Evolutionary conservation across 805 yeast species (phyloP), one percentile per base, ranked within the genome.

Genomic region (Yarrowia sp.): DNA sequence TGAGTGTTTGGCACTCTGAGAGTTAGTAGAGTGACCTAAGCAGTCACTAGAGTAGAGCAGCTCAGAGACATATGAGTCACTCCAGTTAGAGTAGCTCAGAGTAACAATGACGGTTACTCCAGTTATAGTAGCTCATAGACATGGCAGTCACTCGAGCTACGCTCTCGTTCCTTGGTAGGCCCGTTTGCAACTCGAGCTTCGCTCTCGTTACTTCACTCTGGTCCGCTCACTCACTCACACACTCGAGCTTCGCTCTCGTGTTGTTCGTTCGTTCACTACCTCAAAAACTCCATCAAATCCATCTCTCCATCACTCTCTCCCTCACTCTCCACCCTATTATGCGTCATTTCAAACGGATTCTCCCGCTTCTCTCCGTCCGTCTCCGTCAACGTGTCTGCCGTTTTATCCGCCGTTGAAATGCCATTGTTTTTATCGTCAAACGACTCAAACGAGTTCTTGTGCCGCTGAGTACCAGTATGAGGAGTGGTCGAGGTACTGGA

Each of bases 201-300:
- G 22, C 18, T 14, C 28, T 15, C 28, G 9, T 47, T 22, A 22
- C 28, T 22, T 22, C 28, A 22, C 28, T 22, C 28, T 22, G 28
- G 28, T 22, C 28, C 28, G 28, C 28, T 22, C 28, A 22, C 28
- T 17, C 31, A 8, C 28, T 22, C 28, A 22, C 28, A 17, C 31
- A 8, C 18, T 10, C 4, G 11, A 9, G 45, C 10, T 7, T 10
- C 18, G 22, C 18, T 14, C 28, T 15, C 28, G 9, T 47, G 28
- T 22, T n/a, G n/a, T n/a, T n/a, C n/a, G n/a, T n/a, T n/a, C n/a
- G 28, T 5, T 22, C 28, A 5, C 28, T 28, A 65, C 13, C 66
- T 7, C 17, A 65, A 33, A 38, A 65, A 65, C 60, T 65, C 66
- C 66, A 65, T 65, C 42, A 65, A 14, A 22, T 65, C 66, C 65